phyloP scores from a whole-genome alignment of 768 basidiomycete genomes.

The Filobasidium wieringae region DNA sequence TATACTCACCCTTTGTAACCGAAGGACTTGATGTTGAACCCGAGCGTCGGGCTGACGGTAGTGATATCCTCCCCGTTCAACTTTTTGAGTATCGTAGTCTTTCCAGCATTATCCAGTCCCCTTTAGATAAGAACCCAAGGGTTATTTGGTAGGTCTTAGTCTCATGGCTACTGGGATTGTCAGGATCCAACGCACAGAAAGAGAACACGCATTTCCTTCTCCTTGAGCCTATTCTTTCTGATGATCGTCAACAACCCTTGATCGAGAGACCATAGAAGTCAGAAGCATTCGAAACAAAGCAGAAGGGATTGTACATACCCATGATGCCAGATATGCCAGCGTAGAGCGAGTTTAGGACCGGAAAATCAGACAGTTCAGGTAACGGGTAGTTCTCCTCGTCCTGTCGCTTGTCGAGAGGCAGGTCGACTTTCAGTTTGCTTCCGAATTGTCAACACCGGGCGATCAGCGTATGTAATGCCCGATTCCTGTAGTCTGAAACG shows the following conservation, averaged over 20 bases:
- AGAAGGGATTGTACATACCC: too few relatives aligned
- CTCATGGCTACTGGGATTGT: background rate
- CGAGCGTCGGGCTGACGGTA: slow-evolving; percentile 80
- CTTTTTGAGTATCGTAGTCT: slow-evolving; percentile 94
- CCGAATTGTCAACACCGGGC: too few relatives aligned
- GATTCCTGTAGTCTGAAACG: too few relatives aligned
- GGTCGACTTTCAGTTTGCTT: too few relatives aligned
- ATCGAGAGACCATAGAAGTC: background rate
- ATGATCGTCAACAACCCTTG: slow-evolving; percentile 86
- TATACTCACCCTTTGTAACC: slow-evolving; percentile 64
- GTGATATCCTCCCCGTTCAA: slow-evolving; percentile 83
- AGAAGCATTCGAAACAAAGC: too few relatives aligned
- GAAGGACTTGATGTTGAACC: slow-evolving; percentile 98
- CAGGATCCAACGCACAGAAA: slow-evolving; percentile 46
- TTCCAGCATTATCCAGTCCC: slow-evolving; percentile 95
- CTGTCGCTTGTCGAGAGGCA: too few relatives aligned
- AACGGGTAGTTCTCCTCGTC: too few relatives aligned
- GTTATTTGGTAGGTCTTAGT: background rate
- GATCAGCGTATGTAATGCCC: too few relatives aligned
- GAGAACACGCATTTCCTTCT: slow-evolving; percentile 88
- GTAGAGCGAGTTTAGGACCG: too few relatives aligned
- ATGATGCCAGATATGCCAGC: too few relatives aligned
- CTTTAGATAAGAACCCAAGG: slow-evolving; percentile 41
- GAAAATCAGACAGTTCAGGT: too few relatives aligned
- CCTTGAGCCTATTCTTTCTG: slow-evolving; percentile 86